phyloP scores from a whole-genome alignment of 768 basidiomycete species.

The Gloeophyllum trabeum region DNA sequence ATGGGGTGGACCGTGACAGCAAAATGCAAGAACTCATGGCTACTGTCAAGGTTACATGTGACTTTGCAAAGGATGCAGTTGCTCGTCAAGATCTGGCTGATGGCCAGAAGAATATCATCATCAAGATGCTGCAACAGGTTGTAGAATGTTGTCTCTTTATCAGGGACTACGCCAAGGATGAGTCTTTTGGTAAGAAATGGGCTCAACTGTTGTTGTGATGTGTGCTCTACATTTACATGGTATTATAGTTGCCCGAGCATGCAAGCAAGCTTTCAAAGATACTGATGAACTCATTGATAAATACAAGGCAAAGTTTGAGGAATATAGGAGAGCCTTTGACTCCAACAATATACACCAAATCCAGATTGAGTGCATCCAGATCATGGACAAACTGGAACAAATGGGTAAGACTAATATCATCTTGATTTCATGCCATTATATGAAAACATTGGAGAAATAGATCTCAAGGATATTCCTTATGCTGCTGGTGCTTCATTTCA shows the following conservation, averaged over 20 bases:
- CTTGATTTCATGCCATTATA: neutral
- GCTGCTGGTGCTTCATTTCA: neutral
- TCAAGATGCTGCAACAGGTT: neutral
- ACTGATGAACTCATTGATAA: neutral
- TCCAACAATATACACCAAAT: neutral
- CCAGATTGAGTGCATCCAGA: neutral
- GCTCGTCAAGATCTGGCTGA: too few species aligned
- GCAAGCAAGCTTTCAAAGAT: neutral
- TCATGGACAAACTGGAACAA: neutral
- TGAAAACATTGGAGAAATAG: neutral
- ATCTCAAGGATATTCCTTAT: neutral
- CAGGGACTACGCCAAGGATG: neutral
- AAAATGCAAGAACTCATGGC: too few species aligned
- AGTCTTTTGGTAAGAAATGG: neutral
- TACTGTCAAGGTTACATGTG: too few species aligned
- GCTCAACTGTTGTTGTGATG: neutral
- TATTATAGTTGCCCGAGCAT: neutral
- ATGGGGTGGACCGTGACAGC: too few species aligned
- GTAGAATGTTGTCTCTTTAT: constrained; percentile 1
- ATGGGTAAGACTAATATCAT: neutral
- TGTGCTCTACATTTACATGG: neutral
- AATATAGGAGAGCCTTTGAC: neutral
- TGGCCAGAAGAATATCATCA: too few species aligned
- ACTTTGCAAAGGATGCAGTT: too few species aligned
- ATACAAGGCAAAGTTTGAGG: neutral